Conservation (phyloP, 305 asterid genomes). For the Fraxinus baroniana region DNA sequence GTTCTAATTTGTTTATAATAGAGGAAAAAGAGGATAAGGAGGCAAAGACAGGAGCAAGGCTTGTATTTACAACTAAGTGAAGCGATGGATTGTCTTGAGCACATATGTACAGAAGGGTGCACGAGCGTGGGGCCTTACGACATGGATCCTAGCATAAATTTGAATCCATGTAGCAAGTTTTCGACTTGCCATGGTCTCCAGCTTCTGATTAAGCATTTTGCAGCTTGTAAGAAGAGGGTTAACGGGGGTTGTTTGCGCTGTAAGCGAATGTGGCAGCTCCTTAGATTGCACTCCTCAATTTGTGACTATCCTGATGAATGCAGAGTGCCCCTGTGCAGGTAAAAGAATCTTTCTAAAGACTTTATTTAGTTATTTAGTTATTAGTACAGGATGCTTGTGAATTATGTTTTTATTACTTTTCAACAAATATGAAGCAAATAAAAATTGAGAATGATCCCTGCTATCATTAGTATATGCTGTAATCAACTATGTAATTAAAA, state of each 20-base stretch:
- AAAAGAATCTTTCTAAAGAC: not conserved
- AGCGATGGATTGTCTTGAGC: slow-evolving; percentile 89
- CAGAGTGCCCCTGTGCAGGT: slow-evolving; percentile 94
- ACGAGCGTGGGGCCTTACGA: slow-evolving; percentile 67
- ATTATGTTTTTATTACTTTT: not conserved
- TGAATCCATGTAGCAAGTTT: slow-evolving; percentile 75
- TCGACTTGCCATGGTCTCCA: slow-evolving; percentile 82
- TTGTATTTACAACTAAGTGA: slow-evolving; percentile 74
- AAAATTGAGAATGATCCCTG: not conserved
- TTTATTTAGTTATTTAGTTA: not conserved
- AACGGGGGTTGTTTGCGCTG: slow-evolving; percentile 81
- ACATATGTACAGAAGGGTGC: slow-evolving; percentile 86
- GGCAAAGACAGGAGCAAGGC: slow-evolving; percentile 55
- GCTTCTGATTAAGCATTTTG: slow-evolving; percentile 76
- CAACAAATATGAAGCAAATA: not conserved
- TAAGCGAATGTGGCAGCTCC: slow-evolving; percentile 89
- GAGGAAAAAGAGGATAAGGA: slow-evolving; percentile 66
- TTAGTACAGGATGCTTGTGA: not conserved
- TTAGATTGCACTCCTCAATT: slow-evolving; percentile 71
- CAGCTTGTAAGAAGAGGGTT: slow-evolving; percentile 66
- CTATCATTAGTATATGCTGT: not conserved
- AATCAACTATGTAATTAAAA: not conserved
- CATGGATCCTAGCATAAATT: slow-evolving; percentile 51
- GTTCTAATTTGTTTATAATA: slow-evolving; percentile 11
- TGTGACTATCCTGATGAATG: slow-evolving; percentile 74